These are phyloP conservation scores for Helicosporidium sp. DNA, from an alignment of 139 green algal genomes.

Conservation along the genomic window DNA sequence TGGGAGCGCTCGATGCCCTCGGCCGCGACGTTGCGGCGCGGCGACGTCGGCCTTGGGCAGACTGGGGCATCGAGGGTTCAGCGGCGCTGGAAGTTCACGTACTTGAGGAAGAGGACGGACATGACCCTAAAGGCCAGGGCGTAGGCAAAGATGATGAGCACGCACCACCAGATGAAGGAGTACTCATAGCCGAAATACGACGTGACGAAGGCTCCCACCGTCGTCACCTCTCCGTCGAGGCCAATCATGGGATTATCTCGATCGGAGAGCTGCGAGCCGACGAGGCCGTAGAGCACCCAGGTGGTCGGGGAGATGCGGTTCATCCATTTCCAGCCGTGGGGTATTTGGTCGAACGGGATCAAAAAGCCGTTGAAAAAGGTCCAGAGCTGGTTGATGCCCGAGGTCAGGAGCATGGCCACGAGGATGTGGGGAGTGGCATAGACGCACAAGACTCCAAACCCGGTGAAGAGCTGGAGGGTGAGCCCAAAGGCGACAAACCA, in stretches of 20 bases:
- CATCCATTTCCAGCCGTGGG: slow-evolving; percentile 37
- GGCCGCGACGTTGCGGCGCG: too few relatives aligned
- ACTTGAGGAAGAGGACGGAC: slow-evolving; percentile 27
- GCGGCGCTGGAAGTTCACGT: slow-evolving; percentile 41
- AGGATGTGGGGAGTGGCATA: slow-evolving; percentile 16
- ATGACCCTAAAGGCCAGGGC: slow-evolving; percentile 20
- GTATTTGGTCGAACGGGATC: slow-evolving; percentile 43
- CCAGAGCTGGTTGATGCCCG: slow-evolving; percentile 29
- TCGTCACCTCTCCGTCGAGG: slow-evolving; percentile 1
- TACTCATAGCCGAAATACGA: slow-evolving; percentile 41
- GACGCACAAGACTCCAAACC: slow-evolving; percentile 11
- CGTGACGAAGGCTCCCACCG: slow-evolving; percentile 23
- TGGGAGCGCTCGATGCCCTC: not conserved
- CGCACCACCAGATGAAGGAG: slow-evolving; percentile 29
- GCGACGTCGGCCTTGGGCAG: not conserved
- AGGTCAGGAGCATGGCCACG: slow-evolving; percentile 7
- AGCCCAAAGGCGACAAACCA: slow-evolving; percentile 15
- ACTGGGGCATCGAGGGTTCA: slow-evolving; percentile 5
- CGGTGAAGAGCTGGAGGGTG: slow-evolving; percentile 10
- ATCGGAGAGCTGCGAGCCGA: slow-evolving; percentile 8
- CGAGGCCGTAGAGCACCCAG: slow-evolving; percentile 10
- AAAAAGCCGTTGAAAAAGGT: slow-evolving; percentile 44
- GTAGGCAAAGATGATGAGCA: slow-evolving; percentile 28
- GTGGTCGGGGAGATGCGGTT: slow-evolving; percentile 36
- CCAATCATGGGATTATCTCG: slow-evolving; percentile 7